Conservation (phyloP, 1,139 yeast species). For the Zygosaccharomyces pseudobailii region DNA sequence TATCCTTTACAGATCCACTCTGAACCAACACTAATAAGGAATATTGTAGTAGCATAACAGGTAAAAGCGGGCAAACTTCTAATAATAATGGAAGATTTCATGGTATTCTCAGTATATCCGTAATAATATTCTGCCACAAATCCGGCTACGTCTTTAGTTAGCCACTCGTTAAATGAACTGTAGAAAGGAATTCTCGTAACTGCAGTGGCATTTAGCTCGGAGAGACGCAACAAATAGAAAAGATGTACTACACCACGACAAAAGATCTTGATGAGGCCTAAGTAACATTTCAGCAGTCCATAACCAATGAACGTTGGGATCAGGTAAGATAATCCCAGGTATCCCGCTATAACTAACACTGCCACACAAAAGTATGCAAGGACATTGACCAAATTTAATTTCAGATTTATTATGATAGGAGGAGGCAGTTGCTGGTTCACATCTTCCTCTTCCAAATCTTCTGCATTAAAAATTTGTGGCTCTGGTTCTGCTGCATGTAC, state of each 20-base stretch:
- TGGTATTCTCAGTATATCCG: slow-evolving; percentile 18
- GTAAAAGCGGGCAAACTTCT: slow-evolving; percentile 42
- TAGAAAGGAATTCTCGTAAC: slow-evolving; percentile 10
- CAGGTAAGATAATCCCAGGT: slow-evolving; percentile 46
- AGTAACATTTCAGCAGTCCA: slow-evolving; percentile 20
- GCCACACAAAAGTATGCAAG: slow-evolving; percentile 34
- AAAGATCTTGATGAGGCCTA: slow-evolving; percentile 11
- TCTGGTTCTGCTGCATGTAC: slow-evolving; percentile 5
- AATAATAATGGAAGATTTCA: slow-evolving; percentile 22
- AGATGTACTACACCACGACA: slow-evolving; percentile 17
- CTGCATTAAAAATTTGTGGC: slow-evolving; percentile 10
- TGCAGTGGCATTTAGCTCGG: slow-evolving; percentile 6
- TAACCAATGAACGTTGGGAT: slow-evolving; percentile 52
- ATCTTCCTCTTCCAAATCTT: slow-evolving; percentile 12
- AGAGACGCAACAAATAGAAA: slow-evolving; percentile 8
- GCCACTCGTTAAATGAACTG: slow-evolving; percentile 5
- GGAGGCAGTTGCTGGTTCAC: slow-evolving; percentile 17
- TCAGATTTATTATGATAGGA: slow-evolving; percentile 25
- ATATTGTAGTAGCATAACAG: slow-evolving; percentile 45
- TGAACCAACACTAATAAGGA: slow-evolving; percentile 42
- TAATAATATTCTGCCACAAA: slow-evolving; percentile 12
- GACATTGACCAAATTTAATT: slow-evolving; percentile 21
- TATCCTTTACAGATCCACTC: slow-evolving; percentile 43
- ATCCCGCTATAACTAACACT: slow-evolving; percentile 42
- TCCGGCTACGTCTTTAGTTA: slow-evolving; percentile 6